phyloP scores from a whole-genome alignment of 768 basidiomycete species.

The Strobilomyces dryophilus region DNA sequence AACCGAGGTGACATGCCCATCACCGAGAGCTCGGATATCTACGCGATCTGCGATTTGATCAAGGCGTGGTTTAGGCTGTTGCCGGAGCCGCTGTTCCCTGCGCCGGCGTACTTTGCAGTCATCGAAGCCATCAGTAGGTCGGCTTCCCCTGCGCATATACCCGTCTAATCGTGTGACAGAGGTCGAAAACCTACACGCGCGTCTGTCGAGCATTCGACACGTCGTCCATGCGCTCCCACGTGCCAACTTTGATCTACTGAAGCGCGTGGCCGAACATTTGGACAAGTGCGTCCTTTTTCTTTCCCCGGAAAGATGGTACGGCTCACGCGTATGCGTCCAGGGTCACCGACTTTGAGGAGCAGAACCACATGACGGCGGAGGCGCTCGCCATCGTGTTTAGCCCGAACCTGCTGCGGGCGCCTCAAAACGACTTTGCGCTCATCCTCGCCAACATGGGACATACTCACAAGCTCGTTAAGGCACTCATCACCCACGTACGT shows the following conservation, averaged over 20 bases:
- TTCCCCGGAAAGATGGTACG: neutral
- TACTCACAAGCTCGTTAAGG: constrained; percentile 71
- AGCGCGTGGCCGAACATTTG: constrained; percentile 78
- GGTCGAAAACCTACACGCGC: constrained; percentile 63
- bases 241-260: constrained; percentile 74
- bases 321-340: constrained; percentile 32
- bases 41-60: constrained; percentile 78
- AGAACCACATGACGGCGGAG: constrained; percentile 87
- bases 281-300: constrained; percentile 47
- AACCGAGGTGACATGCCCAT: constrained; percentile 70
- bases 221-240: constrained; percentile 69
- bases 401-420: constrained; percentile 73
- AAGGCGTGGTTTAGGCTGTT: constrained; percentile 84
- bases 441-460: constrained; percentile 79
- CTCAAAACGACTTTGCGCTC: constrained; percentile 72
- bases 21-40: constrained; percentile 61
- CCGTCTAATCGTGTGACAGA: constrained; percentile 38
- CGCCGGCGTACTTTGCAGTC: constrained; percentile 60
- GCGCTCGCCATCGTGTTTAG: constrained; percentile 84
- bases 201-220: constrained; percentile 57
- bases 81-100: constrained; percentile 76
- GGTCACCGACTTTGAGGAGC: constrained; percentile 85
- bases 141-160: neutral
- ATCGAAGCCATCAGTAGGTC: constrained; percentile 68
- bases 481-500: constrained; percentile 71